Evolutionary conservation across 441 rosid genomes (phyloP), one percentile per base, ranked within the genome.

Genomic region (Populus trichocarpa): DNA sequence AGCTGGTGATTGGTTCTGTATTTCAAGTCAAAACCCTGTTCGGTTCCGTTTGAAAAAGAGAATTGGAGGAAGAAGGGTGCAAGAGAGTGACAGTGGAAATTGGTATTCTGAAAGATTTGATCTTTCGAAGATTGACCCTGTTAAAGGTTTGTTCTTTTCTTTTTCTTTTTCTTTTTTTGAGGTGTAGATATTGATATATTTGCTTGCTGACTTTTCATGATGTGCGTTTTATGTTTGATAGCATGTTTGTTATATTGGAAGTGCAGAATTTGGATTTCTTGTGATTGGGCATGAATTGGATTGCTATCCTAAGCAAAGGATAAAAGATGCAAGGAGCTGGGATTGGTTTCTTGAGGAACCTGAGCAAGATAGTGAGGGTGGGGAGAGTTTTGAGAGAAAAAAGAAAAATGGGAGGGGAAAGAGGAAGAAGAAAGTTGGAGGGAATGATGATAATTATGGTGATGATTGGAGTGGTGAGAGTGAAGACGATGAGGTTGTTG

Each of bases 251-350:
- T 71, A 61, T 33, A 50, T n/a, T 69, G 75, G 73, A 69, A 77
- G 26, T 86, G 86, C 92, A 94, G 97, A 90, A 84, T 92, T 94
- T 73, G 94, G 97, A 59, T 90, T 95, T 86, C 87, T 95, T 59
- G 90, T 89, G 72, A 86, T 87, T 46, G 97, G 95, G 80, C 90
- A 84, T 13, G 97, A 90, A 69, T 93, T 91, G 83, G 93, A 92
- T 80, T 82, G 76, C 59, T 90, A 89, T 63, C 89, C 91, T 2
- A 89, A 88, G 78, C 83, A 83, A 66, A 83, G 82, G 70, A 83
- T 89, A 35, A 59, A 77, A 0, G 79, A 86, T 30, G 23, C 82
- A 6, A 87, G 80, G 81, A 75, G 89, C 40, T 94, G 97, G 98
- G 92, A 90, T 67, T 94, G 96, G 97, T 92, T 91, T 38, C 77